Evolutionary conservation across 1,284 basidiomycete species (phyloP).

Genomic region (Boletellus deceptivus): DNA sequence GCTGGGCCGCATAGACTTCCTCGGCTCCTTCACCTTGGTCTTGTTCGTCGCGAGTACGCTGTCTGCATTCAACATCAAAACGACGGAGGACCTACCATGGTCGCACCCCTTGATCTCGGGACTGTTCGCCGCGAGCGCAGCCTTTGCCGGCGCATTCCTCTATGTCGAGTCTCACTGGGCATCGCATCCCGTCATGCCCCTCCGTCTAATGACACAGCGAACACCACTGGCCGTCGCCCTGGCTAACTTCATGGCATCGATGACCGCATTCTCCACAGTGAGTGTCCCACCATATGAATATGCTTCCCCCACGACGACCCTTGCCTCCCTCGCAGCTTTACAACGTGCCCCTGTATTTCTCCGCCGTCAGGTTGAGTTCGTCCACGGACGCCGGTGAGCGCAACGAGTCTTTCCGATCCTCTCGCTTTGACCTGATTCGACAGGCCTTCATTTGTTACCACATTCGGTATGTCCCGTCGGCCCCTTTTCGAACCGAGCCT

Average conservation of each 20-base stretch:
- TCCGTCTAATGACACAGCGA: constrained; percentile 69
- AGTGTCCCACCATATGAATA: constrained; percentile 27
- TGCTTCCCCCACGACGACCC: background rate
- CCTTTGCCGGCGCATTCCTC: constrained; percentile 62
- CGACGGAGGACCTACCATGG: constrained; percentile 80
- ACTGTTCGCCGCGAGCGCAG: constrained; percentile 54
- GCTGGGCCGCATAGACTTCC: constrained; percentile 76
- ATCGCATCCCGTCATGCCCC: constrained; percentile 81
- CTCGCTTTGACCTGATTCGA: background rate
- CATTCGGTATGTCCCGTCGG: constrained; percentile 64
- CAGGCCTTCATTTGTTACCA: constrained; percentile 79
- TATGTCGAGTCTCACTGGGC: constrained; percentile 73
- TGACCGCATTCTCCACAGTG: constrained; percentile 79
- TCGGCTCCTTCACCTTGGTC: constrained; percentile 80
- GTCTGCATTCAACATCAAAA: constrained; percentile 76
- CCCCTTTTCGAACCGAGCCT: background rate
- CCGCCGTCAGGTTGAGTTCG: constrained; percentile 75
- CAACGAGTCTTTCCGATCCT: background rate
- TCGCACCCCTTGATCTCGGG: constrained; percentile 66
- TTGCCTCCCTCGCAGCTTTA: constrained; percentile 58
- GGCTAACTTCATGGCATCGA: constrained; percentile 75
- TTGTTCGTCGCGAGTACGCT: constrained; percentile 71
- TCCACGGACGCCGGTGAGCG: constrained; percentile 68
- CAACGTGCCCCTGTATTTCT: constrained; percentile 86
- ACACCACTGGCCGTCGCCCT: constrained; percentile 80